Percentiles rank a stretch among this genome's conserved stretches.
phyloP scores from a whole-genome alignment of 352 stramenopile species.

The Globisporangium middletonii region DNA sequence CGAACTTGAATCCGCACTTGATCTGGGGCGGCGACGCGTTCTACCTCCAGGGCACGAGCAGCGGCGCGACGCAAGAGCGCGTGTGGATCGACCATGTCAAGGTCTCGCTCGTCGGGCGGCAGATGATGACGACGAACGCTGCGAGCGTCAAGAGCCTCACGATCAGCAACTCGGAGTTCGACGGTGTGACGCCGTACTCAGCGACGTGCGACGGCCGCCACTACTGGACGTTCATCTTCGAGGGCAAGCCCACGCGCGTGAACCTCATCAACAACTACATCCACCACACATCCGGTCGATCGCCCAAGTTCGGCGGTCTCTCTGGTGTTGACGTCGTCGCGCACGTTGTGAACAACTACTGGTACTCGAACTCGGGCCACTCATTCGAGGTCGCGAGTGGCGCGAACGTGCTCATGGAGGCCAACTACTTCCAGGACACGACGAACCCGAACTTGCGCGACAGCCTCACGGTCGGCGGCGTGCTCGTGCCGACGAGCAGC shows the following conservation, averaged over 20 bases:
- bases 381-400: slow-evolving; percentile 14
- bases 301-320: slow-evolving; percentile 19
- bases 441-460: no score
- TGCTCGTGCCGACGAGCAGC: no score
- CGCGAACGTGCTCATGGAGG: slow-evolving; percentile 14
- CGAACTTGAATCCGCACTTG: slow-evolving; percentile 13
- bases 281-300: slow-evolving; percentile 28
- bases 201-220: slow-evolving; percentile 29
- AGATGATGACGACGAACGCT: slow-evolving; percentile 28
- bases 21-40: slow-evolving; percentile 14
- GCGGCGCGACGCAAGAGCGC: slow-evolving; percentile 12
- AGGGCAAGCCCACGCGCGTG: slow-evolving; percentile 21
- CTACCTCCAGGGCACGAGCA: slow-evolving; percentile 14
- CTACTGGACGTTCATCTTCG: slow-evolving; percentile 33
- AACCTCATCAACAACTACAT: slow-evolving; percentile 32
- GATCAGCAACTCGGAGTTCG: slow-evolving; percentile 34
- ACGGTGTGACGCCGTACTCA: slow-evolving; percentile 22
- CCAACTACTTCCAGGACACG: not conserved
- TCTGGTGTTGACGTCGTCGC: slow-evolving; percentile 12
- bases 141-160: slow-evolving; percentile 25
- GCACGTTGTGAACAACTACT: slow-evolving; percentile 19
- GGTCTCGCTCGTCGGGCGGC: slow-evolving; percentile 17
- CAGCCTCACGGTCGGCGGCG: no score
- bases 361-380: slow-evolving; percentile 14
- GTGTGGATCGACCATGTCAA: slow-evolving; percentile 39